These are phyloP conservation scores for Rhododendron simsii DNA, from an alignment of 148 eudicot species.

Conservation along the genomic window DNA sequence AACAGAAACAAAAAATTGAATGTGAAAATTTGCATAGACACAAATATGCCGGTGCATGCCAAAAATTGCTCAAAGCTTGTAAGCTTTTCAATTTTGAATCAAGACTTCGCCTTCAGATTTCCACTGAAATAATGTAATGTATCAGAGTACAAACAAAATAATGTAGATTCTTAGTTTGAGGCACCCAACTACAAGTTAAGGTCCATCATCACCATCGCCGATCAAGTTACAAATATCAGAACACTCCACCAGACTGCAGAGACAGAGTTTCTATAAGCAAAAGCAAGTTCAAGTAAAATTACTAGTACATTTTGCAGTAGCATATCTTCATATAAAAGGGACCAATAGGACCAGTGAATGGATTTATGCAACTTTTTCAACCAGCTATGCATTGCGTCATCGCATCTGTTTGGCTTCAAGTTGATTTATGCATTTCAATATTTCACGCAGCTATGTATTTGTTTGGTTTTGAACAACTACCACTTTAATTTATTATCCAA, in stretches of 20 bases:
- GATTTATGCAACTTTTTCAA: neutral
- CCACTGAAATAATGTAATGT: neutral
- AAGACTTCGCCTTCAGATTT: neutral
- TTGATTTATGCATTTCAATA: neutral
- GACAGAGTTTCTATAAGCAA: neutral
- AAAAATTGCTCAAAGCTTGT: neutral
- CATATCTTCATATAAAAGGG: neutral
- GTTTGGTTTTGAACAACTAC: neutral
- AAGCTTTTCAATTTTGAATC: neutral
- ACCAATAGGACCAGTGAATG: neutral
- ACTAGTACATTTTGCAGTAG: neutral
- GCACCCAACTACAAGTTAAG: slow-evolving; percentile 18
- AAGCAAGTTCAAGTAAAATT: neutral
- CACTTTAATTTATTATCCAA: neutral
- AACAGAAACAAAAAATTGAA: neutral
- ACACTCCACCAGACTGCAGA: slow-evolving; percentile 66
- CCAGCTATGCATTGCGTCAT: neutral
- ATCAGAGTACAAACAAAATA: neutral
- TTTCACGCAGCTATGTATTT: neutral
- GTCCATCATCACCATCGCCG: slow-evolving; percentile 65
- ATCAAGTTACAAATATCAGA: slow-evolving; percentile 88
- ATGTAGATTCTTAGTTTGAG: neutral
- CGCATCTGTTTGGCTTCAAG: neutral
- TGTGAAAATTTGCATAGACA: neutral
- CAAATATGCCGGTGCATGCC: neutral